Evolutionary conservation across 2,329 filamentous ascomycete species (phyloP), one percentile per base, ranked within the genome.

Genomic region (Neonectria punicea): DNA sequence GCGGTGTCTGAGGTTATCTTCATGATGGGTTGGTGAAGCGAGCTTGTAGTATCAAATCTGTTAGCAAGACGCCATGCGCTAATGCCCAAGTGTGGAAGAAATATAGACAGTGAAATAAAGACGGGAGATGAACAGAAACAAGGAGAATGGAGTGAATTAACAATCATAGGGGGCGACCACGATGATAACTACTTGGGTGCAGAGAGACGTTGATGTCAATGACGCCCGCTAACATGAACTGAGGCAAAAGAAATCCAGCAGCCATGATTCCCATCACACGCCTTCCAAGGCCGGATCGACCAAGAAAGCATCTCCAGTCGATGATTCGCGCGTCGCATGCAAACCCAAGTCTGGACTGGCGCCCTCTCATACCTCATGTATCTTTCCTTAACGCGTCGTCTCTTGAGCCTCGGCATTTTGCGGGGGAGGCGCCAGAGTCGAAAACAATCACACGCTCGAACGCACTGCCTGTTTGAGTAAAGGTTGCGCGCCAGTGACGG

Each of bases 1-100:
- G 68, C 18, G n/a, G 66, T 59, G 49, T 57, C 43, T 14, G 64
- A 57, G 34, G 46, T 58, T 58, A 73, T 72, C 8, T 53, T 51
- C 49, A 34, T 62, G 5, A 9, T 20, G 13, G 36, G 43, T 11
- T 51, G 51, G 34, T 36, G 59, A 50, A 9, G 34, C n/a, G n/a
- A 25, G 53, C 32, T n/a, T 32, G 20, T 56, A n/a, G 25, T 25
- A 5, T 25, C 39, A 41, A 41, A 18, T 16, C 46, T 53, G 32
- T 36, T 25, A 16, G 50, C 34, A 32, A 30, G 32, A n/a, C 41
- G 36, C 50, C 43, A 25, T 55, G 41, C 50, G 51, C 34, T 25
- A 57, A 51, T 51, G 50, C 58, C 28, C 34, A 39, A 39, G 36
- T 44, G 22, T 43, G 22, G 16, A 34, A 60, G 9, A 7, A 30